phyloP scores from a whole-genome alignment of 2,329 filamentous ascomycete species.

The Monosporascus cannonballus region DNA sequence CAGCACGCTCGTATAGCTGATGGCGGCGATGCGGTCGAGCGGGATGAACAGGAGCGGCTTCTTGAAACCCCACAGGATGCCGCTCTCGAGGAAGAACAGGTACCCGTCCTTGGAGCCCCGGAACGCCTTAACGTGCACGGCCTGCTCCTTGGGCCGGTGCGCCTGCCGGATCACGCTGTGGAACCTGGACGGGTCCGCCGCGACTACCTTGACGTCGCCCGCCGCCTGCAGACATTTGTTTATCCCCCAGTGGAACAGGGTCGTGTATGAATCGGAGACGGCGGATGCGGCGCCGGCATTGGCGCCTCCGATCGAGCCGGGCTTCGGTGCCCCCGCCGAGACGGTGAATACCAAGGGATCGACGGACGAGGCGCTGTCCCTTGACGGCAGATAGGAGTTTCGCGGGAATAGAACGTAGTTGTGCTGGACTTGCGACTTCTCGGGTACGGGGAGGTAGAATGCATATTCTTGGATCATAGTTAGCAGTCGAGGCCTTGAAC shows the following conservation, averaged over 20 bases:
- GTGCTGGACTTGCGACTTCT: conserved; percentile 59
- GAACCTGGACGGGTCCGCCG: conserved; percentile 50
- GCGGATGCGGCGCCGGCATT: conserved; percentile 42
- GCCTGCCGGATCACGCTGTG: conserved; percentile 50
- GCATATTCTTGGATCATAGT: conserved; percentile 42
- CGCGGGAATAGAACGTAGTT: conserved; percentile 60
- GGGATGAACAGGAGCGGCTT: conserved; percentile 62
- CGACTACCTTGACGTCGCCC: conserved; percentile 40
- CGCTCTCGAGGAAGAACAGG: conserved; percentile 60
- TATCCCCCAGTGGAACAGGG: conserved; percentile 57
- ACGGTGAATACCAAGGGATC: conserved; percentile 63
- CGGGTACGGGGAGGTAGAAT: conserved; percentile 60
- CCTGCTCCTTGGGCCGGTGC: conserved; percentile 54
- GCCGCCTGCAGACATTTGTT: conserved; percentile 43
- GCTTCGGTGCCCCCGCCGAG: conserved; percentile 52
- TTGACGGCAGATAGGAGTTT: conserved; percentile 46
- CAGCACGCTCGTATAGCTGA: conserved; percentile 63
- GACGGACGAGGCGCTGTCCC: conserved; percentile 32
- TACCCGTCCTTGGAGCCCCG: conserved; percentile 64
- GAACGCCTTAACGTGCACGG: conserved; percentile 61
- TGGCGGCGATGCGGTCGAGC: conserved; percentile 51
- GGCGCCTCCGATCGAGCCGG: conserved; percentile 47
- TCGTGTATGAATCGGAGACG: conserved; percentile 53
- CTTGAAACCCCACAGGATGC: conserved; percentile 66
- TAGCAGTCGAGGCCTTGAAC: background rate